Conservation (phyloP, 805 yeast genomes). For the Ogataea haglerorum region DNA sequence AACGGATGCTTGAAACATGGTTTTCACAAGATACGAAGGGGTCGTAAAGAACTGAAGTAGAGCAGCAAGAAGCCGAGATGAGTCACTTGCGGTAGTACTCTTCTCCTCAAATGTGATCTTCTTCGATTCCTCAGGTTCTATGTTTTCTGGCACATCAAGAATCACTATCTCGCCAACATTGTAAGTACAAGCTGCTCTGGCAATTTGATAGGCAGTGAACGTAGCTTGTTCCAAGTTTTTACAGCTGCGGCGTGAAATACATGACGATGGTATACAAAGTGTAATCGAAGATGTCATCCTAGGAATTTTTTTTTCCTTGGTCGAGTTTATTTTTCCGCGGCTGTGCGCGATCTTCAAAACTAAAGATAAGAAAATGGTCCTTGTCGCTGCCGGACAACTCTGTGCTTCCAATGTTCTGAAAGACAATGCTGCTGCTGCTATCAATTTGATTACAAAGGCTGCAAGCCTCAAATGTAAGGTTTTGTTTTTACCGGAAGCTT, state of each 20-base stretch:
- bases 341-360: not conserved
- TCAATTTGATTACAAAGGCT: constrained; percentile 61
- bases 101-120: constrained; percentile 33
- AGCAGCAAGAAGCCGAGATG: constrained; percentile 56
- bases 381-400: constrained; percentile 83
- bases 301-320: constrained; percentile 1
- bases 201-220: constrained; percentile 69
- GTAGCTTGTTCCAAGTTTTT: constrained; percentile 71
- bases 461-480: constrained; percentile 57
- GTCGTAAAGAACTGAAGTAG: constrained; percentile 79
- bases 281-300: constrained; percentile 29
- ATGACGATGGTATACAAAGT: constrained; percentile 70
- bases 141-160: constrained; percentile 45
- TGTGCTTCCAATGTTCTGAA: constrained; percentile 65
- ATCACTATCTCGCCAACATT: constrained; percentile 73
- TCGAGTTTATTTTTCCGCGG: not conserved
- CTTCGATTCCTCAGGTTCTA: constrained; percentile 24
- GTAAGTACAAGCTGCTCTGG: constrained; percentile 67
- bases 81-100: constrained; percentile 7
- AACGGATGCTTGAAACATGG: constrained; percentile 49
- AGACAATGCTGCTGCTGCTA: constrained; percentile 58
- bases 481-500: constrained; percentile 88
- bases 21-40: constrained; percentile 72
- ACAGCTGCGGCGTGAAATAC: constrained; percentile 54
- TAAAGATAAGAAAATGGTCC: constrained; percentile 40